These are phyloP conservation scores for Aspergillus costaricaensis DNA, from an alignment of 2,329 filamentous ascomycete species.

Conservation along the genomic window DNA sequence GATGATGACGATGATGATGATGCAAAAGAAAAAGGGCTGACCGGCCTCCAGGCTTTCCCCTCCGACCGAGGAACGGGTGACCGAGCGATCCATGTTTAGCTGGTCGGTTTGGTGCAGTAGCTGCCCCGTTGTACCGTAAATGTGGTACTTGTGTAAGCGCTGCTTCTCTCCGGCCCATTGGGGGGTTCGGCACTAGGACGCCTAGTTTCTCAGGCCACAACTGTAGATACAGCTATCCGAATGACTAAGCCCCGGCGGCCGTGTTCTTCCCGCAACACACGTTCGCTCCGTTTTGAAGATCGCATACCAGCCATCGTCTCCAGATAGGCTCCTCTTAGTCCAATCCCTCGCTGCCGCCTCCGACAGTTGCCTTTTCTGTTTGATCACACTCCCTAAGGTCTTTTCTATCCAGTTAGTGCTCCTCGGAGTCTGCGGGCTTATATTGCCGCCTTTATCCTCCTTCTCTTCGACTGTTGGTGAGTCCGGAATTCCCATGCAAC, in stretches of 20 bases:
- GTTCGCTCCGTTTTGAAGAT: not conserved
- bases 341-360: constrained; percentile 1
- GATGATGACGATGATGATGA: constrained; percentile 19
- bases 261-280: constrained; percentile 7
- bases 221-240: not conserved
- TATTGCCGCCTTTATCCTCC: not conserved
- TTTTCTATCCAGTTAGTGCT: not conserved
- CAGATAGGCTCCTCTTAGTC: not conserved
- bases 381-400: not conserved
- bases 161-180: constrained; percentile 2
- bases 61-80: constrained; percentile 16
- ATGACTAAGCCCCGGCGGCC: constrained; percentile 7
- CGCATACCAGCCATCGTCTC: not conserved
- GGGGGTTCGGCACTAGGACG: too few relatives aligned
- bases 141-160: not conserved
- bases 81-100: constrained; percentile 12
- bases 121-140: constrained; percentile 2
- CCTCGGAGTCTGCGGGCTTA: not conserved
- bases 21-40: constrained; percentile 17
- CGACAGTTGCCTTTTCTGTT: not conserved
- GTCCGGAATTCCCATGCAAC: not conserved
- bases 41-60: constrained; percentile 1
- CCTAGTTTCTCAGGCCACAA: too few relatives aligned
- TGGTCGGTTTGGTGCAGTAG: constrained; percentile 8
- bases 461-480: not conserved